Base-by-base conservation (phyloP, 352 stramenopile genomes). In the Globisporangium solare region DNA sequence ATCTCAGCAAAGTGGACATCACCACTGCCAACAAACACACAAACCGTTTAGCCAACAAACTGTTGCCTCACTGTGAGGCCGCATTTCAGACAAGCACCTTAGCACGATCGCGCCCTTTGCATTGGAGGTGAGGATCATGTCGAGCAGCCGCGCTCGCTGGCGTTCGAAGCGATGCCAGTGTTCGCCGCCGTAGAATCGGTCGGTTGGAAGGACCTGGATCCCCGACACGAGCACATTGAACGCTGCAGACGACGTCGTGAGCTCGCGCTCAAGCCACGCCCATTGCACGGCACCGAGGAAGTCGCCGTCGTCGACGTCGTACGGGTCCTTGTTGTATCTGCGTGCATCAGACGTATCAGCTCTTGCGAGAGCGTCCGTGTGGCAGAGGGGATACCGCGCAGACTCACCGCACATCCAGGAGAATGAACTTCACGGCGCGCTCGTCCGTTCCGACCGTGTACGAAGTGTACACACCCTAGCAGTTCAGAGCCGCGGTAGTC, bases 201-300 rank as follows among this genome's bases (percentile, higher is more conserved):
- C 95, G 31, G 66, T 68, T 2, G 83, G 79, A 47, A 95, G 73
- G 45, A 97, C 80, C 67, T 98, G 91, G 18, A 97, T 71, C n/a
- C 89, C 88, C 24, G 79, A 94, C 6, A 97, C 87, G 58, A 98
- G 83, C 24, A 98, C 84, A 65, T 98, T 97, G 54, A 97, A 94
- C 39, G 83, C 71, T 12, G 92, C 89, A 11, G 63, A 89, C 15
- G 88, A 92, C 35, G 79, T 72, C 24, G 63, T 71, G n/a, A 96
- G 66, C 55, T 94, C 78, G 6, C 78, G 67, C 56, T 94, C 82
- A 50, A 96, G 74, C 86, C 86, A 96, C 8, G 68, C 48, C 88
- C 88, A 96, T 58, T 96, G 88, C 11, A 55, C 58, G 17, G 78
- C 61, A 51, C 88, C 88, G 22, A 96, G 70, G 47, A 95, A 76